Base-by-base conservation (phyloP, 768 basidiomycete species). In the Termitomyces sp. region DNA sequence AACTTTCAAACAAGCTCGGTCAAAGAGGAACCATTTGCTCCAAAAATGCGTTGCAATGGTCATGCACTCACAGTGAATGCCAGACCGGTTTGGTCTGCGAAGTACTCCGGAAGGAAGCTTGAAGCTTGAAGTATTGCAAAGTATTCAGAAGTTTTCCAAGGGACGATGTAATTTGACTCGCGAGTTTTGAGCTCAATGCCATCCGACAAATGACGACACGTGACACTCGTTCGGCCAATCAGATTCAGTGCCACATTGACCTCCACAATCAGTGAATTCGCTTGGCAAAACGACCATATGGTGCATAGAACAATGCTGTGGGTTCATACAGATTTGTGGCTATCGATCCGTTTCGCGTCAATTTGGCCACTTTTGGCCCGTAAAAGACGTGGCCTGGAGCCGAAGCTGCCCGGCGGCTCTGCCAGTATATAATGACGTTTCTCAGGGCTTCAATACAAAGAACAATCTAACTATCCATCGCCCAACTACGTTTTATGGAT, bases 401-500 rank as follows among this genome's bases (percentile, higher is more conserved):
- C 32, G 27, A 52, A 49, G 55, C 46, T 60, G 59, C 39, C 41
- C 55, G 57, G 19, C 43, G 17, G 43, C 23, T 8, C 19, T 46
- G 17, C 21, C 14, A 37, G 8, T 32, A 39, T 50, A 50, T 27
- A 50, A 50, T 50, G 6, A 25, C 6, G 12, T 12, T 35, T 21
- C 4, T 11, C 14, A 8, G 11, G 9, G 9, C 28, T 21, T 23
- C 14, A 27, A 37, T 23, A 12, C 17, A 25, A 27, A 49, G 49
- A 17, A 39, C 16, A 19, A 28, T 40, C 50, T 34, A 23, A n/a
- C 32, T n/a, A n/a, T n/a, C n/a, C 17, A 19, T 27, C n/a, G 21
- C 9, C 16, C 30, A 19, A 27, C 17, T 57, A 49, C 39, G 46
- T 40, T 40, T 39, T 32, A 63, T 64, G 63, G 52, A 63, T 63